Base-by-base conservation (phyloP, 164 flowering plant genomes). In the grape (Vitis vinifera) region DNA sequence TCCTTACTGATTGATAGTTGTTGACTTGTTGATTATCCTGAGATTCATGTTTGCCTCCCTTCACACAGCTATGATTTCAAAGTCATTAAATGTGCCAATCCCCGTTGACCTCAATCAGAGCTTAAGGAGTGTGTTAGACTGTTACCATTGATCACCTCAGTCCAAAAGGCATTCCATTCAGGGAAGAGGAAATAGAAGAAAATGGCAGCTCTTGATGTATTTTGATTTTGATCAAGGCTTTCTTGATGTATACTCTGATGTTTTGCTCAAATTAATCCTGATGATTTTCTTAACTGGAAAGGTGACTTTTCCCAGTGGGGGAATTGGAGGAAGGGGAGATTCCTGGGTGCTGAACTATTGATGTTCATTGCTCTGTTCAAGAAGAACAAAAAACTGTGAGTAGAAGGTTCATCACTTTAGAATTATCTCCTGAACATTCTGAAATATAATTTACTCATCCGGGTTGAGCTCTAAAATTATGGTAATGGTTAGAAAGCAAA, bases 61-160 rank as follows among this genome's bases (percentile, higher is more conserved):
- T 82, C 94, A 9, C 82, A 89, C 16, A 73, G n/a, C 47, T 72
- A 27, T 67, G 79, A 89, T 73, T 87, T 90, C 72, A 91, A 89
- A 73, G 81, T 91, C 30, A 59, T 82, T 44, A 84, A 81, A 66
- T 72, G 44, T 62, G 63, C 68, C 15, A 72, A 37, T 17, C 82
- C 71, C 12, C 44, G 37, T 44, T 50, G 53, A 9, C 61, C 48
- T 27, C 72, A 75, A 61, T 60, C 55, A 1, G 79, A 75, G 14
- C 31, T 8, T 31, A 70, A 70, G 55, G 68, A 74, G 29, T 57
- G 44, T 31, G 44, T 31, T 31, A 31, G 44, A 31, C 80, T 58
- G 29, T 51, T 12, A 67, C 48, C 23, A 67, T 66, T 70, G 76
- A 79, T 75, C 19, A 23, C 8, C 76, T 75, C 23, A 82, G 80